Conservation (phyloP, 495 filamentous ascomycete genomes). For the Cryomyces minteri region DNA sequence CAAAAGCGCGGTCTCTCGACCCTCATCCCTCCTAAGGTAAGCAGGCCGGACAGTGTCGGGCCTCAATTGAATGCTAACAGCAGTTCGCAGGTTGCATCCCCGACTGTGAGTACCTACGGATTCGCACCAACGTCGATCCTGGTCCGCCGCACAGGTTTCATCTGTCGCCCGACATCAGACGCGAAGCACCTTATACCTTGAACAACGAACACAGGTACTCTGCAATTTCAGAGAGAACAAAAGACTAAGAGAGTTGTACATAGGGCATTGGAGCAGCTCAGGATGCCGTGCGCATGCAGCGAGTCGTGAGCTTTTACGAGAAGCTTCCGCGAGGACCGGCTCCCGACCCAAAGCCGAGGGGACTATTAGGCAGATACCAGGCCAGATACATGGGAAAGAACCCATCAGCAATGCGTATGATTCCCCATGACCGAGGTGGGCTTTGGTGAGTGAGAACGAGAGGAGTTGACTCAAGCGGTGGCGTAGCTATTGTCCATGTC, state of each 20-base stretch:
- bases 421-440: not conserved
- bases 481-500: conserved; percentile 65
- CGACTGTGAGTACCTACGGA: conserved; percentile 46
- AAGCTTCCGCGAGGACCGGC: conserved; percentile 83
- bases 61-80: no score
- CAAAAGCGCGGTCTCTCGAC: conserved; percentile 82
- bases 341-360: conserved; percentile 58
- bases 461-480: conserved; percentile 7
- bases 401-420: conserved; percentile 70
- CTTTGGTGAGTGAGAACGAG: not conserved
- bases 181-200: no score
- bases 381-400: conserved; percentile 91
- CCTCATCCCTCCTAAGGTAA: conserved; percentile 94
- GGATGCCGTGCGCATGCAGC: conserved; percentile 89
- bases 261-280: conserved; percentile 81
- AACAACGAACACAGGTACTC: no score
- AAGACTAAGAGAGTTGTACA: not conserved
- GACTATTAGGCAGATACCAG: conserved; percentile 75
- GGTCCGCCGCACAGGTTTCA: no score
- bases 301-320: conserved; percentile 95
- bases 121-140: no score
- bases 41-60: conserved; percentile 9
- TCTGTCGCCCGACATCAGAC: no score
- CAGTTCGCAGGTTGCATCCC: conserved; percentile 56
- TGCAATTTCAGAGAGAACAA: no score